These are phyloP conservation scores for Saccharomycopsis schoenii DNA, from an alignment of 805 yeast genomes.

Conservation along the genomic window DNA sequence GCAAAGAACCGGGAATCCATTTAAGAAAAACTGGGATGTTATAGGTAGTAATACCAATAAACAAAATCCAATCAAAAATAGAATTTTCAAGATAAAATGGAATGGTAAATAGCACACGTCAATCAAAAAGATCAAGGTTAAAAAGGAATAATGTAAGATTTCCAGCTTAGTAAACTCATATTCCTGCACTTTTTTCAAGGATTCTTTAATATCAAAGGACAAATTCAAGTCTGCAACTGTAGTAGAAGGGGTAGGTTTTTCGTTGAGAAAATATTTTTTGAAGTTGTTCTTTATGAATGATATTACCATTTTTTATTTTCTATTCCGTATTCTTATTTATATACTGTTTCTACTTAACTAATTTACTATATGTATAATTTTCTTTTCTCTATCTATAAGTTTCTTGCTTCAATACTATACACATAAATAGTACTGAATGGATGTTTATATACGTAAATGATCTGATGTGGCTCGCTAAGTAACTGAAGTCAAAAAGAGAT, in stretches of 20 bases:
- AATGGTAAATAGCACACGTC: conserved; percentile 35
- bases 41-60: conserved; percentile 55
- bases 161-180: conserved; percentile 40
- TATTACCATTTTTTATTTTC: not conserved
- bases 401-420: too few species aligned
- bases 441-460: too few species aligned
- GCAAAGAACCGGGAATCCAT: conserved; percentile 72
- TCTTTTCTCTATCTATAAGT: not conserved
- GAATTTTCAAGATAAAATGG: conserved; percentile 30
- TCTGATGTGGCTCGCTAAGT: not conserved
- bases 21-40: conserved; percentile 74
- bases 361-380: too few species aligned
- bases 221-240: conserved; percentile 42
- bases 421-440: too few species aligned
- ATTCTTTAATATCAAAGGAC: conserved; percentile 35
- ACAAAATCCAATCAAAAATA: conserved; percentile 31
- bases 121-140: conserved; percentile 45
- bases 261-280: conserved; percentile 43
- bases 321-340: not conserved
- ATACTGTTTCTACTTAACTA: too few species aligned
- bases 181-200: conserved; percentile 33
- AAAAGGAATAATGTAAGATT: conserved; percentile 39
- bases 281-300: conserved; percentile 21
- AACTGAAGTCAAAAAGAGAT: not conserved
- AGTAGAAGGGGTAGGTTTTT: conserved; percentile 36